phyloP scores from a whole-genome alignment of 306 rosid genomes.

The Prosopis cineraria region DNA sequence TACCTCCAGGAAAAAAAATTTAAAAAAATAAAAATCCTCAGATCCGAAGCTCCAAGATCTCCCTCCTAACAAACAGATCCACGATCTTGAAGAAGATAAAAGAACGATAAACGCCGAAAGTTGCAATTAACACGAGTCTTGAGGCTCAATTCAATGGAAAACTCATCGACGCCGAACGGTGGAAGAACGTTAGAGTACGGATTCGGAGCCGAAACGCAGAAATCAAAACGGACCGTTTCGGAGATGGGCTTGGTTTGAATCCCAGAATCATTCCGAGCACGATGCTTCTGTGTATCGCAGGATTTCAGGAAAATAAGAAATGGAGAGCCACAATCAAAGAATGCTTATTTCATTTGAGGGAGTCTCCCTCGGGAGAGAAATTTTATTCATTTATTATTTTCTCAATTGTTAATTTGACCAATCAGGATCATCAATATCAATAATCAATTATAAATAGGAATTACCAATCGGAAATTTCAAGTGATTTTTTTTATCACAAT shows the following conservation, averaged over 20 bases:
- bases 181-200: conserved; percentile 14
- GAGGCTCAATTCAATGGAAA: background rate
- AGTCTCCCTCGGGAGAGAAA: too few species aligned
- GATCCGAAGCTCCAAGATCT: conserved; percentile 38
- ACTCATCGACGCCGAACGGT: conserved; percentile 14
- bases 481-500: too few species aligned
- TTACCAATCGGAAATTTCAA: too few species aligned
- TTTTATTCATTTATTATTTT: too few species aligned
- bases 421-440: too few species aligned
- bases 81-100: conserved; percentile 12
- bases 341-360: conserved; percentile 18
- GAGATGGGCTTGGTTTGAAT: conserved; percentile 31
- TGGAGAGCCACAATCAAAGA: conserved; percentile 22
- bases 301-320: background rate
- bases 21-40: background rate
- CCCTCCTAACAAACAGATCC: conserved; percentile 13
- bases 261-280: conserved; percentile 28
- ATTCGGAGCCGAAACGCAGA: conserved; percentile 22
- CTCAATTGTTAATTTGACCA: too few species aligned
- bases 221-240: conserved; percentile 38
- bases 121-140: background rate
- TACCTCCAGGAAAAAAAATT: background rate
- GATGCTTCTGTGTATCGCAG: background rate
- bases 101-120: background rate
- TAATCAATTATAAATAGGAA: too few species aligned